phyloP scores from a whole-genome alignment of 2,329 filamentous ascomycete species.

The Fusarium sp. region DNA sequence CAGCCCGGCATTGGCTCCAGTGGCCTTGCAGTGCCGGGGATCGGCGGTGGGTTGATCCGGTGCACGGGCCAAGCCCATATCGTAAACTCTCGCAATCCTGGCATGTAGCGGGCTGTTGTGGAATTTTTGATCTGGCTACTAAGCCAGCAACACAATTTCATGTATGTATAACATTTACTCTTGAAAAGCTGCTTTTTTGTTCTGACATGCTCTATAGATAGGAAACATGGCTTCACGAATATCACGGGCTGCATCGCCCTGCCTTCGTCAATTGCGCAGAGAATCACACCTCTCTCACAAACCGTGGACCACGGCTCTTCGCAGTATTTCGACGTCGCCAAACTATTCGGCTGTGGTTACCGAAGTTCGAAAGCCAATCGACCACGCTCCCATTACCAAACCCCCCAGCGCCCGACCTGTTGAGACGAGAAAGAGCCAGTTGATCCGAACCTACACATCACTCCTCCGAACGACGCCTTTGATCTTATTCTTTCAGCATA shows the following conservation, averaged over 20 bases:
- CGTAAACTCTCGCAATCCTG: conserved; percentile 9
- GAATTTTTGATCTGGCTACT: conserved; percentile 38
- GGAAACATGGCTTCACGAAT: conserved; percentile 42
- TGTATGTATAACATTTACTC: conserved; percentile 19
- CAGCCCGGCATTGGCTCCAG: conserved; percentile 30
- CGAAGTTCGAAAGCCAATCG: conserved; percentile 53
- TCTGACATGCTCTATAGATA: conserved; percentile 2
- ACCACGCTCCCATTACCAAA: conserved; percentile 75
- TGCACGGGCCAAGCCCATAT: conserved; percentile 30
- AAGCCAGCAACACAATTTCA: conserved; percentile 17
- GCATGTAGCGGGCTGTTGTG: conserved; percentile 9
- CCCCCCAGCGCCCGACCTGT: conserved; percentile 89
- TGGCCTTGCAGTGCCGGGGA: conserved; percentile 25
- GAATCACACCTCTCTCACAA: conserved; percentile 25
- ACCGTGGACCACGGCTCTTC: conserved; percentile 38
- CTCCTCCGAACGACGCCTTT: conserved; percentile 86
- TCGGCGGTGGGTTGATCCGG: conserved; percentile 44
- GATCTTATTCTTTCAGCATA: conserved; percentile 83
- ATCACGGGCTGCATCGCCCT: conserved; percentile 36
- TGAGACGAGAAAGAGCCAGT: conserved; percentile 89
- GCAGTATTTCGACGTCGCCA: conserved; percentile 46
- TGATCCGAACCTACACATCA: conserved; percentile 87
- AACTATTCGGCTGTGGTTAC: conserved; percentile 43
- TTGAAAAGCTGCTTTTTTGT: not conserved
- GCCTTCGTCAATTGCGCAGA: conserved; percentile 43